Conservation (phyloP, 2,329 filamentous ascomycete genomes). For the Colletotrichum cuscutae region DNA sequence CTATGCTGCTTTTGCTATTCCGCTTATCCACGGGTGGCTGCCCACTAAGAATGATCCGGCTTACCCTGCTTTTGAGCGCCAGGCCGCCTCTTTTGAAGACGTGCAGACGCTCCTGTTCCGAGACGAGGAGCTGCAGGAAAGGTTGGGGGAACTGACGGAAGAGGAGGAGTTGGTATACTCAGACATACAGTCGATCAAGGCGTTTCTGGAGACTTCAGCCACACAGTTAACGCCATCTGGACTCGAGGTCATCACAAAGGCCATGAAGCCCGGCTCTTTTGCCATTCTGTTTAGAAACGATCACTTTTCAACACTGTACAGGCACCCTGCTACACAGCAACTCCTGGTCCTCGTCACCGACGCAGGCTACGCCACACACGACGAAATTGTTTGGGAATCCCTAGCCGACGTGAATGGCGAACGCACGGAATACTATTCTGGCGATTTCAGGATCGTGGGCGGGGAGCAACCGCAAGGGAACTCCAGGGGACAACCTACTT, state of each 20-base stretch:
- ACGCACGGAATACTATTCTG: slow-evolving; percentile 84
- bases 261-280: slow-evolving; percentile 79
- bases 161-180: slow-evolving; percentile 84
- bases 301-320: slow-evolving; percentile 94
- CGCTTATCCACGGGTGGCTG: slow-evolving; percentile 93
- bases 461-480: slow-evolving; percentile 51
- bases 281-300: slow-evolving; percentile 97
- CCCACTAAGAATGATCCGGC: slow-evolving; percentile 74
- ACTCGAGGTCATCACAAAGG: slow-evolving; percentile 76
- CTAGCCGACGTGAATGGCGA: slow-evolving; percentile 89
- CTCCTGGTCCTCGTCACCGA: slow-evolving; percentile 91
- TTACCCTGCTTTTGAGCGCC: slow-evolving; percentile 76
- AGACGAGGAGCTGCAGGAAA: slow-evolving; percentile 88
- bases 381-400: slow-evolving; percentile 96
- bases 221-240: slow-evolving; percentile 90
- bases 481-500: not conserved
- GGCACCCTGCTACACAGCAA: slow-evolving; percentile 80
- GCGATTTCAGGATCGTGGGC: slow-evolving; percentile 89
- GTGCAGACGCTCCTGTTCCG: slow-evolving; percentile 89
- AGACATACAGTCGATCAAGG: slow-evolving; percentile 86
- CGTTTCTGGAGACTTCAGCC: slow-evolving; percentile 81
- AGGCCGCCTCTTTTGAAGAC: slow-evolving; percentile 89
- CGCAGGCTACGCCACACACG: slow-evolving; percentile 86
- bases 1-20: slow-evolving; percentile 89
- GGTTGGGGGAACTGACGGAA: slow-evolving; percentile 74